Base-by-base conservation (phyloP, 345 rosid genomes). In the Acer saccharum region DNA sequence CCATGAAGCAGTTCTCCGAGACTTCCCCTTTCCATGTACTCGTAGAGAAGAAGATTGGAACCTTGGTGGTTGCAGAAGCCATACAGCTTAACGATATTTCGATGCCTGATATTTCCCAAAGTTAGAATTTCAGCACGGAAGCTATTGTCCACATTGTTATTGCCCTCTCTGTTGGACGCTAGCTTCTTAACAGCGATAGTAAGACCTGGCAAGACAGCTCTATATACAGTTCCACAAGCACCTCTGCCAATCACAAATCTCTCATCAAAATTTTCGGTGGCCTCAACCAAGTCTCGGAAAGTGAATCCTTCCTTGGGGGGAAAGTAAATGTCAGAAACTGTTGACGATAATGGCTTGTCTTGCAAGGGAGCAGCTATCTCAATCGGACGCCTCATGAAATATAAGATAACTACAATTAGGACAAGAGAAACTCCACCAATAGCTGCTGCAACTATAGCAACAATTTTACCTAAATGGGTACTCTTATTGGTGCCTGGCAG, bases 21-120 rank as follows among this genome's bases (percentile, higher is more conserved):
- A 66, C 97, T 92, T 68, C 94, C 97, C 73, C 76, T 83, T 60
- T 83, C 85, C 90, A 93, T 87, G 88, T 83, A 86, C 80, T 91
- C 95, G 16, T 93, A 93, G 17, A 93, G 86, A 61, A 95, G 97
- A 43, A 95, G 89, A 75, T 93, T 95, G 70, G 96, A 92, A 39
- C 98, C 98, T 79, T 90, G 98, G 87, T 93, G 90, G 74, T 84
- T 66, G 85, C 92, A 88, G 81, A 92, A 93, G n/a, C 98, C 98
- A 70, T 92, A 87, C n/a, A 95, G 86, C 87, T 89, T 95, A 66
- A 95, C 98, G 14, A 95, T 95, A 80, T 95, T 95, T 50, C 98
- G 85, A 72, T 95, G 98, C 83, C 96, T 84, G 68, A 95, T 90
- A 16, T 87, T 95, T 73, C 98, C 94, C 68, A 95, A 78, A 20